phyloP scores from a whole-genome alignment of 2,329 filamentous ascomycete genomes.

The Graphilbum ipis-grandicollis region DNA sequence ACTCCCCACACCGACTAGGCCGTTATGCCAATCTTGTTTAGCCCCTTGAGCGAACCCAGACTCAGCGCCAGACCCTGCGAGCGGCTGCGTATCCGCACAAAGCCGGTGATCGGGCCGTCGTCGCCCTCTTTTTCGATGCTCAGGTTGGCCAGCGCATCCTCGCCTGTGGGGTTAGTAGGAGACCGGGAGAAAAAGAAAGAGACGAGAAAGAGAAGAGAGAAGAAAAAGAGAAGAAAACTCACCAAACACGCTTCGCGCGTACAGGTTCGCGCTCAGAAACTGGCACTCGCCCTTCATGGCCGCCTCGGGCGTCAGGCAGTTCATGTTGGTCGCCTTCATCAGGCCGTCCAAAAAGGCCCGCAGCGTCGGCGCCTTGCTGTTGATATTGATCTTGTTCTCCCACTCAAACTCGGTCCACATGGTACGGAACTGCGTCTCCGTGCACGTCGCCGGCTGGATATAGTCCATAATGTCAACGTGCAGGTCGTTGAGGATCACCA shows the following conservation, averaged over 20 bases:
- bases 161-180: conserved; percentile 38
- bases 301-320: conserved; percentile 87
- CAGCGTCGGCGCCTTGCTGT: conserved; percentile 84
- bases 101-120: conserved; percentile 86
- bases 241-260: conserved; percentile 96
- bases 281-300: conserved; percentile 95
- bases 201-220: background rate
- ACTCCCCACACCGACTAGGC: conserved; percentile 14
- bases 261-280: conserved; percentile 92
- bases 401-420: conserved; percentile 99
- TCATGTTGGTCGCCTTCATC: conserved; percentile 99
- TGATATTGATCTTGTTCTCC: conserved; percentile 99
- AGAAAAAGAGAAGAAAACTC: conserved; percentile 15
- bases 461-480: conserved; percentile 99
- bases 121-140: conserved; percentile 97
- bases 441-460: conserved; percentile 91
- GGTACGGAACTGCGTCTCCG: conserved; percentile 95
- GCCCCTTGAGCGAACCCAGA: conserved; percentile 81
- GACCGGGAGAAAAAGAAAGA: background rate
- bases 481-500: conserved; percentile 94
- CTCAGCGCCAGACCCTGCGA: conserved; percentile 90
- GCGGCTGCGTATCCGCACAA: conserved; percentile 92
- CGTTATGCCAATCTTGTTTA: conserved; percentile 57
- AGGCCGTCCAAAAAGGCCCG: conserved; percentile 84
- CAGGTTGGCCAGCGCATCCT: conserved; percentile 93